A percentile compares a stretch with the other conserved stretches of the same genome.
These are phyloP conservation scores for Fusarium sp. DNA, from an alignment of 2,329 filamentous ascomycete genomes.

Conservation along the genomic window DNA sequence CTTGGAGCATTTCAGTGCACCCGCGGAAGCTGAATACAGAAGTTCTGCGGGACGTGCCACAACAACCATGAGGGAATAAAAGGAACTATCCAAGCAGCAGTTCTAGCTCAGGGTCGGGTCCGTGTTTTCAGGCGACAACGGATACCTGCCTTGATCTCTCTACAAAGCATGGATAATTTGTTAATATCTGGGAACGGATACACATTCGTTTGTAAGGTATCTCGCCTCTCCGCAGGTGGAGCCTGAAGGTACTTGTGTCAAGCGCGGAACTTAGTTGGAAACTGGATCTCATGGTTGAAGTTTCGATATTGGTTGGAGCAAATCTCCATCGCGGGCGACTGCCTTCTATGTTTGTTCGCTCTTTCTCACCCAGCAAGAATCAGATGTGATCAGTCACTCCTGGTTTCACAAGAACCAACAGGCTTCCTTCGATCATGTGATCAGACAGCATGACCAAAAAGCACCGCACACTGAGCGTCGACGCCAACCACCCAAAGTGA, in stretches of 20 bases:
- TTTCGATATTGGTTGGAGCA: slow-evolving; percentile 2
- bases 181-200: slow-evolving; percentile 2
- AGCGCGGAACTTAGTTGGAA: slow-evolving; percentile 24
- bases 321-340: slow-evolving; percentile 20
- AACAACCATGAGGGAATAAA: background rate
- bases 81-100: background rate
- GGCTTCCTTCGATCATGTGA: slow-evolving; percentile 44
- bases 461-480: slow-evolving; percentile 3
- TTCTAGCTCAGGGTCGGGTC: background rate
- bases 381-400: slow-evolving; percentile 39
- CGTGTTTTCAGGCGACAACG: slow-evolving; percentile 11
- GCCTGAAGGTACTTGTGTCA: slow-evolving; percentile 20
- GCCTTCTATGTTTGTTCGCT: slow-evolving; percentile 13
- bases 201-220: slow-evolving; percentile 9
- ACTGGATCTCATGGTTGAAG: slow-evolving; percentile 16
- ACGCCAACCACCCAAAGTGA: slow-evolving; percentile 31
- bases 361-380: slow-evolving; percentile 17
- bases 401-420: slow-evolving; percentile 29
- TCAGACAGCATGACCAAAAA: slow-evolving; percentile 31
- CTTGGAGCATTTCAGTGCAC: background rate
- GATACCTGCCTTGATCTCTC: slow-evolving; percentile 29
- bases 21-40: background rate
- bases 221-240: slow-evolving; percentile 17
- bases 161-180: slow-evolving; percentile 12
- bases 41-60: background rate